phyloP scores from a whole-genome alignment of 768 basidiomycete species.

The Hysterangium stoloniferum region DNA sequence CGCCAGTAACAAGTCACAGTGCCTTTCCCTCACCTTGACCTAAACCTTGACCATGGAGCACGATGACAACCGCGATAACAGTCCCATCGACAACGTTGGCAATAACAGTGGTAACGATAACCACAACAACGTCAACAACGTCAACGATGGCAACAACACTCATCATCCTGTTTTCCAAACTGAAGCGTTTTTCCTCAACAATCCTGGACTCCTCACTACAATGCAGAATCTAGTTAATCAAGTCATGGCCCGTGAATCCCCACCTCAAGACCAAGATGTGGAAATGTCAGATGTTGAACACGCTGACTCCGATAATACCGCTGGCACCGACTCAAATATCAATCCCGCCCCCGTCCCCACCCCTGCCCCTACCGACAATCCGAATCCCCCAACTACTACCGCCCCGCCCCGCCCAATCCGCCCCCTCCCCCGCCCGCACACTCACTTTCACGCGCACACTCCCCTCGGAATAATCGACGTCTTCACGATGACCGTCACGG shows the following conservation, averaged over 20 bases:
- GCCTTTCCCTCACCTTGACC: too few species aligned
- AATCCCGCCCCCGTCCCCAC: slow-evolving; percentile 15
- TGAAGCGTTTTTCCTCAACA: slow-evolving; percentile 6
- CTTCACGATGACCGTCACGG: not conserved
- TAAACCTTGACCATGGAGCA: too few species aligned
- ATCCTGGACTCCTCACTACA: slow-evolving; percentile 4
- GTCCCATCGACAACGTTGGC: too few species aligned
- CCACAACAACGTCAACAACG: too few species aligned
- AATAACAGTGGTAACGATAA: too few species aligned
- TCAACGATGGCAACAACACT: too few species aligned
- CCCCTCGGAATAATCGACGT: slow-evolving; percentile 15
- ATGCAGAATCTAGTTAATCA: slow-evolving; percentile 8
- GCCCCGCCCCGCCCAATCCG: slow-evolving; percentile 40
- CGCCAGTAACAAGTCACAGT: too few species aligned
- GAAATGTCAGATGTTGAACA: not conserved
- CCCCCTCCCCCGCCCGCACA: slow-evolving; percentile 17
- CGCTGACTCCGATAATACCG: not conserved
- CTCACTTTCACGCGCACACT: slow-evolving; percentile 20
- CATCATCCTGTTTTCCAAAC: not conserved
- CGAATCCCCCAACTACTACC: slow-evolving; percentile 55
- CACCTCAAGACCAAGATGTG: not conserved
- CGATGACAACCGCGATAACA: too few species aligned
- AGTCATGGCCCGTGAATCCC: not conserved
- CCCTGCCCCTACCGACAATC: slow-evolving; percentile 38
- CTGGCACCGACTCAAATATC: not conserved